Base-by-base conservation (phyloP, 225 moss, liverwort and hornwort species). In the Rhytidiadelphus loreus region DNA sequence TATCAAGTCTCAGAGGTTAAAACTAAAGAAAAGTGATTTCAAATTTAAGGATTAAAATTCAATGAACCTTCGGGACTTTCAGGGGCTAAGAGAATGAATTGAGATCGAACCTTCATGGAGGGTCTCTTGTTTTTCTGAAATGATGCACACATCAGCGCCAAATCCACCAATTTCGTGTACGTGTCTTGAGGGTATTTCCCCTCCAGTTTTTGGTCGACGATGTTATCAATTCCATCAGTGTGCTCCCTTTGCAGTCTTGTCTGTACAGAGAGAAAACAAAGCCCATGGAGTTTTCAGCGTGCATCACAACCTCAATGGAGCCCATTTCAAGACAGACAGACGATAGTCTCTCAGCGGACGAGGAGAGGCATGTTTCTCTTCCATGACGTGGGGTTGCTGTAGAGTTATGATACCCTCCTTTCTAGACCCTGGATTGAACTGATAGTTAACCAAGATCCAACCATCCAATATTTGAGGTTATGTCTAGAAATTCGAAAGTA, bases 61-160 rank as follows among this genome's bases (percentile, higher is more conserved):
- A 57, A 59, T 5, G 82, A 64, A 64, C 8, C n/a, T 65, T 83
- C 22, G 16, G 26, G 12, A n/a, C 37, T 37, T 64, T 48, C 16
- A 52, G 18, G 26, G 9, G 37, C 52, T 16, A 48, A 29, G 29
- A 69, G 56, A 70, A 22, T n/a, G 55, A 63, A 69, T 57, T 69
- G 39, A 71, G 77, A 59, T 68, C 75, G 66, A 80, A 93, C 94
- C 93, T 94, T 94, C 92, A 94, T 93, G 50, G 93, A 82, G 15
- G 94, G 94, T 60, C 94, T 91, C 13, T 72, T 88, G 57, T 87
- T 92, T 66, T 87, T 94, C 68, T 92, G 86, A 63, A 94, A 94
- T 4, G 91, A 92, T 43, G 93, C 88, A 60, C 94, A 94, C 87
- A 58, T 90, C 84, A 94, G 58, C 29, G 94, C 94, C 83, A 94